Conservation (phyloP, 345 rosid genomes). For the rapeseed (Brassica napus) region Da-Ae NC_063444.1:51141501-51142000, state of each 20-base stretch:
- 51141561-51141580: too few species aligned
- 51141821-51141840: slow-evolving; percentile 37
- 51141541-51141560: too few species aligned
- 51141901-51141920: slow-evolving; percentile 93
- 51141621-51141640: too few species aligned
- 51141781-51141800: neutral
- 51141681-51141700: too few species aligned
- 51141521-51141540: too few species aligned
- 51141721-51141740: neutral
- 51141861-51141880: slow-evolving; percentile 80
- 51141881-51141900: slow-evolving; percentile 82
- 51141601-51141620: too few species aligned
- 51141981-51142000: neutral
- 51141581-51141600: too few species aligned
- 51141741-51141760: slow-evolving; percentile 10
- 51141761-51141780: neutral
- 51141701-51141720: too few species aligned
- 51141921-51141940: too few species aligned
- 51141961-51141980: slow-evolving; percentile 65
- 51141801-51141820: neutral
- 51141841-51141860: slow-evolving; percentile 52
- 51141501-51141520: too few species aligned
- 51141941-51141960: slow-evolving; percentile 91
- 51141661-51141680: too few species aligned
- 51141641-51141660: too few species aligned